These are phyloP conservation scores for Aurantiochytrium sp. DNA, from an alignment of 108 stramenopile genomes.

Conservation along the genomic window DNA sequence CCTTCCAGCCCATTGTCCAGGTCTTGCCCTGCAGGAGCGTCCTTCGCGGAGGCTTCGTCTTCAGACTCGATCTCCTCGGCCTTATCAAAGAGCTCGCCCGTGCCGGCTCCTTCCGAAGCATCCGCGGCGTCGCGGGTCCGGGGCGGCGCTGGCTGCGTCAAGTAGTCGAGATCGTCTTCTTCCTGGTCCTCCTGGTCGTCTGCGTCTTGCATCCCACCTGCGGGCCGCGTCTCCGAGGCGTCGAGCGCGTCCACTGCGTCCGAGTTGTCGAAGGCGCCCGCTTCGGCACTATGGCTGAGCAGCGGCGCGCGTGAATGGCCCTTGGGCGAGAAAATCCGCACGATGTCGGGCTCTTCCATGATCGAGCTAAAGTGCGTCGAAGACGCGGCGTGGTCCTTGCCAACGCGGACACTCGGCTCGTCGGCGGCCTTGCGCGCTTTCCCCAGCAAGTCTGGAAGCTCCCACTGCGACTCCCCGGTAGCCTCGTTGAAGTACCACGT, in stretches of 20 bases:
- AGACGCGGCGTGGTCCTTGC: not conserved
- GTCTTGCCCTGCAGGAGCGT: too few species aligned
- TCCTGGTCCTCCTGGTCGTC: not conserved
- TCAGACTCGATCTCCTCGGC: not conserved
- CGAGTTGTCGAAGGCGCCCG: too few species aligned
- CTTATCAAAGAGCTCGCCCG: not conserved
- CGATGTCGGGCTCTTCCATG: not conserved
- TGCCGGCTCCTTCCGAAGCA: too few species aligned
- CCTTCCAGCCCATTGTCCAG: not conserved
- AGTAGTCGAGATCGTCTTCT: not conserved
- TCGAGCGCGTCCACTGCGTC: too few species aligned
- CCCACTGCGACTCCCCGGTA: slow-evolving; percentile 51
- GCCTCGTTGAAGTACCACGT: slow-evolving; percentile 60
- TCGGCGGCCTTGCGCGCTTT: slow-evolving; percentile 28
- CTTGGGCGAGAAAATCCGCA: not conserved
- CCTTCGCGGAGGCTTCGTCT: too few species aligned
- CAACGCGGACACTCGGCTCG: slow-evolving; percentile 31
- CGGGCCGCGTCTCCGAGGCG: too few species aligned
- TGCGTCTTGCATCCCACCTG: not conserved
- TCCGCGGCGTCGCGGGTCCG: too few species aligned
- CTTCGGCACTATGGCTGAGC: too few species aligned
- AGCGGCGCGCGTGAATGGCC: too few species aligned
- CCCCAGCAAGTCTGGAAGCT: slow-evolving; percentile 41
- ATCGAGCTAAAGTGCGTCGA: not conserved
- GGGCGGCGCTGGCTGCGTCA: not conserved